Evolutionary conservation across 2,329 filamentous ascomycete genomes (phyloP).

Genomic region (Plectosphaerella plurivora): DNA sequence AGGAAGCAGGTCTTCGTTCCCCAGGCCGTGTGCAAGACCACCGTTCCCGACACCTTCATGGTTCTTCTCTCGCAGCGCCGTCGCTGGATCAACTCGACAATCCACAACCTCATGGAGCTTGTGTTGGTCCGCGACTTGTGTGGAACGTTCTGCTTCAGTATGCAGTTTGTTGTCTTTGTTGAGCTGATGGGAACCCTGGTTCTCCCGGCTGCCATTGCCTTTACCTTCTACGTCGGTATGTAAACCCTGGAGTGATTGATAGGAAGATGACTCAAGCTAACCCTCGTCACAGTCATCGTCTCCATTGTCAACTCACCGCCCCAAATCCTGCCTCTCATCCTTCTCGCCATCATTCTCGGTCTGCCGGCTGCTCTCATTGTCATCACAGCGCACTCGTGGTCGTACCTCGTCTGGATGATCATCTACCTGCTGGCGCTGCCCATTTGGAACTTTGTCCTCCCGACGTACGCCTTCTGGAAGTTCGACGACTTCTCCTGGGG

Average conservation of each 20-base stretch:
- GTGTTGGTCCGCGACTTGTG: conserved; percentile 93
- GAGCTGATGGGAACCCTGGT: conserved; percentile 93
- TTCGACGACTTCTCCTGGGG: conserved; percentile 99
- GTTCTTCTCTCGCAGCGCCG: conserved; percentile 91
- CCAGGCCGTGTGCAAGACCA: conserved; percentile 98
- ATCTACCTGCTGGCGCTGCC: conserved; percentile 92
- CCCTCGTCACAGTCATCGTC: conserved; percentile 60
- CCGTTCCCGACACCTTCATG: conserved; percentile 87
- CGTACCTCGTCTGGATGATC: conserved; percentile 94
- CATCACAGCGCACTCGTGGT: conserved; percentile 86
- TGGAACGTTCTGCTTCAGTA: conserved; percentile 98
- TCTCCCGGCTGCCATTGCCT: conserved; percentile 90
- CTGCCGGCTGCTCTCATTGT: conserved; percentile 89
- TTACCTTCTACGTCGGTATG: conserved; percentile 94
- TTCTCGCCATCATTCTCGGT: conserved; percentile 87
- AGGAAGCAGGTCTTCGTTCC: conserved; percentile 98
- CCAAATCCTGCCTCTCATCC: conserved; percentile 84
- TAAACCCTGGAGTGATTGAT: conserved; percentile 17
- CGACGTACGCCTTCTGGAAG: conserved; percentile 96
- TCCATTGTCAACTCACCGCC: conserved; percentile 74
- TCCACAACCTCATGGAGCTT: conserved; percentile 98
- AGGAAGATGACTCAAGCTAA: conserved; percentile 1
- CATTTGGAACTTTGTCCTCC: conserved; percentile 96
- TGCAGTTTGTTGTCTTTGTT: conserved; percentile 98
- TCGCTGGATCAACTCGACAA: conserved; percentile 98